Conservation (phyloP, 2,329 filamentous ascomycete species). For the Penicillium sumatraense region DNA sequence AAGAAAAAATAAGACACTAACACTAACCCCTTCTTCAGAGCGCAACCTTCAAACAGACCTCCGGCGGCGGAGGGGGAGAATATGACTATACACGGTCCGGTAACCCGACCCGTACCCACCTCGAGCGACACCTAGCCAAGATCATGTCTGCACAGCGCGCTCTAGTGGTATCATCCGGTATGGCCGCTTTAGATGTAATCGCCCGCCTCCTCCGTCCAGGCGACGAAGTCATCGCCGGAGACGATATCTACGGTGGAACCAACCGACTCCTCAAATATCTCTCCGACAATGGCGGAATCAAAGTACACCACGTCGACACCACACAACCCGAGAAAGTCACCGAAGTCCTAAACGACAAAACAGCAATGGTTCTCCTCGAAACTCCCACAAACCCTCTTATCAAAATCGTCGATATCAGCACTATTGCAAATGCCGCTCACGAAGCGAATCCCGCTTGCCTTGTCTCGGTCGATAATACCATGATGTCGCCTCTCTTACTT, state of each 20-base stretch:
- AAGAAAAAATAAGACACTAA: constrained; percentile 1
- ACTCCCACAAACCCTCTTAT: constrained; percentile 97
- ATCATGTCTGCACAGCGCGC: constrained; percentile 95
- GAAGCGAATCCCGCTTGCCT: constrained; percentile 76
- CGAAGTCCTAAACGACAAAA: constrained; percentile 74
- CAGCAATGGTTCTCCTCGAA: constrained; percentile 92
- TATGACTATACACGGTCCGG: constrained; percentile 99
- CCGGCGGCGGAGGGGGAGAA: constrained; percentile 78
- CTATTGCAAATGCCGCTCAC: constrained; percentile 77
- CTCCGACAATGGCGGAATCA: constrained; percentile 83
- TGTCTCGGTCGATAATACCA: constrained; percentile 96
- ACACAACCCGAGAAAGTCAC: constrained; percentile 75
- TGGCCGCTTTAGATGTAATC: constrained; percentile 97
- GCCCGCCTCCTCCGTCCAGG: constrained; percentile 87
- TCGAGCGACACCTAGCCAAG: constrained; percentile 96
- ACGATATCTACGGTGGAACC: constrained; percentile 95
- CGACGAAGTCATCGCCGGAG: constrained; percentile 95
- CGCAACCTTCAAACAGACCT: constrained; percentile 95
- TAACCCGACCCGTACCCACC: constrained; percentile 92
- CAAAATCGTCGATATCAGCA: constrained; percentile 91
- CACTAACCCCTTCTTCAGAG: constrained; percentile 56
- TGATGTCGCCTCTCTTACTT: constrained; percentile 92
- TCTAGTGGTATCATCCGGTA: constrained; percentile 92
- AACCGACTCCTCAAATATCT: constrained; percentile 93
- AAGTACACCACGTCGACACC: constrained; percentile 96